Percentiles rank a stretch among this genome's conserved stretches.
These are phyloP conservation scores for Backusella mclennaniae DNA, from an alignment of 192 early-diverging fungal species.

Conservation along the genomic window DNA sequence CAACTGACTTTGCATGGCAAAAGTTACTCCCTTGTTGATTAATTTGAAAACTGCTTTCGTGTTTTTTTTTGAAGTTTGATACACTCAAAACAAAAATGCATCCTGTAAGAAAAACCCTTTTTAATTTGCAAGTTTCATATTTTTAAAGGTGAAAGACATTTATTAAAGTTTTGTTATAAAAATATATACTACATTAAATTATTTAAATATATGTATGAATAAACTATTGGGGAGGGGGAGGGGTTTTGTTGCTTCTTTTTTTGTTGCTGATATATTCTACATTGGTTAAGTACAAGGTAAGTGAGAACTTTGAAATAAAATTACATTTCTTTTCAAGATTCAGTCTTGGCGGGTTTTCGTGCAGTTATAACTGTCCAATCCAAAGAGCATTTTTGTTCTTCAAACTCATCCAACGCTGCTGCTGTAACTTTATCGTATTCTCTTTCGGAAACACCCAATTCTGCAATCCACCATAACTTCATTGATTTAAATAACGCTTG, in stretches of 20 bases:
- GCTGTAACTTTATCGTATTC: slow-evolving; percentile 25
- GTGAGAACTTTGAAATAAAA: not conserved
- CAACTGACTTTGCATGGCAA: too few species aligned
- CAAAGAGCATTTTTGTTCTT: slow-evolving; percentile 18
- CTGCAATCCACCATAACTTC: slow-evolving; percentile 29
- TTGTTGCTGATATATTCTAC: not conserved
- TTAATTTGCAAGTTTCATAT: not conserved
- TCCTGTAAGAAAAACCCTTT: not conserved
- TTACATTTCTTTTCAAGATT: not conserved
- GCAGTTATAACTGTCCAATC: slow-evolving; percentile 26
- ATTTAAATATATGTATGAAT: not conserved
- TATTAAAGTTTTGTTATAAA: not conserved
- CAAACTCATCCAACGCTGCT: slow-evolving; percentile 36
- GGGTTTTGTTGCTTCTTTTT: not conserved
- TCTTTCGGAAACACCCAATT: slow-evolving; percentile 19
- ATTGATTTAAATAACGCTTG: slow-evolving; percentile 32
- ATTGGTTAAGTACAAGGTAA: not conserved
- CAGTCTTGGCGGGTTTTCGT: slow-evolving; percentile 13
- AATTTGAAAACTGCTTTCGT: too few species aligned
- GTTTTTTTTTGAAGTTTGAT: too few species aligned
- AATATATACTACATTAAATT: not conserved
- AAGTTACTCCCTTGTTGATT: too few species aligned
- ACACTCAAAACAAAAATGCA: not conserved
- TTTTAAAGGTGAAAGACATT: not conserved
- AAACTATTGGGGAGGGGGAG: not conserved